These are phyloP conservation scores for Hypoxylon sp. DNA, from an alignment of 2,329 filamentous ascomycete genomes.

Conservation along the genomic window DNA sequence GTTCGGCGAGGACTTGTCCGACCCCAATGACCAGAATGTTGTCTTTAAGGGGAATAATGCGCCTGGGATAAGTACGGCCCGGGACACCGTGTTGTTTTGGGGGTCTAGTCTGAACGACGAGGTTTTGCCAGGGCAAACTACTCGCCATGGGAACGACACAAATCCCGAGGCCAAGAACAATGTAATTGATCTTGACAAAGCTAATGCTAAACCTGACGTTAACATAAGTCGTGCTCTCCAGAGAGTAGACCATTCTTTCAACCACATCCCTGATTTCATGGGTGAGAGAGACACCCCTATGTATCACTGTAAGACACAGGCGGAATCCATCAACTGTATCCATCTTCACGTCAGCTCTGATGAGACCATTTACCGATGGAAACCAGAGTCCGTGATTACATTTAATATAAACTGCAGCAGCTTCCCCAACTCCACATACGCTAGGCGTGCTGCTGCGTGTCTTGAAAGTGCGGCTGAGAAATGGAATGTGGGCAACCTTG, in stretches of 20 bases:
- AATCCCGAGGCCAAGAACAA: not conserved
- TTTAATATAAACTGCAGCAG: constrained; percentile 10
- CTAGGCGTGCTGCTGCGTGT: not conserved
- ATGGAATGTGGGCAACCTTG: constrained; percentile 8
- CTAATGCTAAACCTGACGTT: not conserved
- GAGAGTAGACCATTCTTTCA: not conserved
- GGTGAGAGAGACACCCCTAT: not conserved
- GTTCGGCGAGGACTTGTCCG: not conserved
- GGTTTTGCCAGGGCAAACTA: not conserved
- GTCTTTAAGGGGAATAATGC: not conserved
- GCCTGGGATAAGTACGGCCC: not conserved
- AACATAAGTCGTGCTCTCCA: not conserved
- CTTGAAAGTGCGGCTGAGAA: constrained; percentile 3
- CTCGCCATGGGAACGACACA: not conserved
- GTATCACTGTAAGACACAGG: constrained; percentile 1
- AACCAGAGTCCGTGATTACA: constrained; percentile 3
- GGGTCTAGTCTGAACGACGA: not conserved
- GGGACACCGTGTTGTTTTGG: not conserved
- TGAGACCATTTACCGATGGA: constrained; percentile 15
- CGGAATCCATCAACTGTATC: constrained; percentile 4
- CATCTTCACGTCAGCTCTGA: not conserved
- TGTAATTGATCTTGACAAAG: constrained; percentile 3
- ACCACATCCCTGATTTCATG: not conserved
- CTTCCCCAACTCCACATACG: not conserved
- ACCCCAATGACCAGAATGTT: not conserved